Evolutionary conservation across 192 early-diverging fungal species (phyloP).

Genomic region (Thoreauomyces humboldtii): DNA sequence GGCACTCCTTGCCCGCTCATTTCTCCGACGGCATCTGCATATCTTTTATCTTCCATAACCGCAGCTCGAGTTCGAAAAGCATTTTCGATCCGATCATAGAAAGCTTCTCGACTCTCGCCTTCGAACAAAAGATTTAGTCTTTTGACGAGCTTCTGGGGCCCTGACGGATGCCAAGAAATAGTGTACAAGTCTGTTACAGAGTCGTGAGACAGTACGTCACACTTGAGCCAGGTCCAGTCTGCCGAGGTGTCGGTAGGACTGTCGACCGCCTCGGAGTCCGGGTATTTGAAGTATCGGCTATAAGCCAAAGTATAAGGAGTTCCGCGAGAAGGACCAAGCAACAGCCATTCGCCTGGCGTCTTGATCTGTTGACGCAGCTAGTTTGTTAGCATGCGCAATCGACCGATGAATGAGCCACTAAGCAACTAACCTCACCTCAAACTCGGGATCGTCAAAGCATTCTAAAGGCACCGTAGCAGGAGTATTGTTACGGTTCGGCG

Average conservation of each 20-base stretch:
- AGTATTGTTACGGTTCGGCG: not conserved
- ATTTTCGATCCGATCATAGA: conserved; percentile 31
- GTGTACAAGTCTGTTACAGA: conserved; percentile 17
- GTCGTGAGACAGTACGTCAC: conserved; percentile 33
- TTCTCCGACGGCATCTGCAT: conserved; percentile 4
- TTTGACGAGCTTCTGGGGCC: conserved; percentile 26
- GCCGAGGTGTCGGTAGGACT: not conserved
- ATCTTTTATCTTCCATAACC: conserved; percentile 4
- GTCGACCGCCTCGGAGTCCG: not conserved
- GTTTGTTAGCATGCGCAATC: too few species aligned
- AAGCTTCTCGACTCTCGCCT: conserved; percentile 28
- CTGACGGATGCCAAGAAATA: conserved; percentile 28
- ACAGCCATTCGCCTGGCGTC: conserved; percentile 24
- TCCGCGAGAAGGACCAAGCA: conserved; percentile 1
- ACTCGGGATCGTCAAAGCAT: conserved; percentile 31
- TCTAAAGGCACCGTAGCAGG: conserved; percentile 12
- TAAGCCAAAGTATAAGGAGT: conserved; percentile 10
- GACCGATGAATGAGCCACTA: too few species aligned
- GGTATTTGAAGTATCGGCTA: conserved; percentile 22
- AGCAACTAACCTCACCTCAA: conserved; percentile 24
- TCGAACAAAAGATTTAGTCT: conserved; percentile 38
- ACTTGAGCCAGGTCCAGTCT: conserved; percentile 28
- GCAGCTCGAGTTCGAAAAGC: conserved; percentile 22
- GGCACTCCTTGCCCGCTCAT: not conserved
- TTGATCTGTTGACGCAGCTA: conserved; percentile 15